Evolutionary conservation across 2,329 filamentous ascomycete genomes (phyloP), one percentile per base, ranked within the genome.

Genomic region (Periglandula ipomoeae): DNA sequence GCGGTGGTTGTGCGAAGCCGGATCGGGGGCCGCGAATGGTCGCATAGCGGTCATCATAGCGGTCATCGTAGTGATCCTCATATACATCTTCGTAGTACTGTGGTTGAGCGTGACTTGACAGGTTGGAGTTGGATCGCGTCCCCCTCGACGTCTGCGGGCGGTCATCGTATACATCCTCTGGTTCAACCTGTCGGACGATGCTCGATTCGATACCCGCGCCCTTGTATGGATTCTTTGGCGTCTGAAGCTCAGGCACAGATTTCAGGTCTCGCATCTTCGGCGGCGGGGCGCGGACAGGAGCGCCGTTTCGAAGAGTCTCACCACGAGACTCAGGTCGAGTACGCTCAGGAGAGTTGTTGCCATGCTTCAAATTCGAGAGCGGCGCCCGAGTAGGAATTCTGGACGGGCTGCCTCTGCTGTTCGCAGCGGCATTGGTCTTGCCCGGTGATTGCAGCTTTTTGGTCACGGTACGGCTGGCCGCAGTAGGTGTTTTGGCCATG

Each of bases 201-300:
- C 79, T 76, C 3, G 76, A 73, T 3, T 65, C 65, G 5, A 79
- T 65, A 11, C 72, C 75, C 1, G 68, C 59, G 10, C 67, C 61
- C 44, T 72, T 72, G 58, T 78, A 79, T 5, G 69, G 69, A 54
- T 73, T 74, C 13, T 55, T 55, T 0, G 74, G 74, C 0, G 75
- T 72, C 51, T 75, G 73, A 17, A 81, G 66, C 45, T 78, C 73
- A 2, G 74, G 71, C 8, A 72, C 66, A 7, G 71, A 68, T 42
- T 69, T 61, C 45, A 96, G 74, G 38, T 94, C 89, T 55, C 91
- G 83, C 89, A 97, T 96, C 65, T 89, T 93, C 44, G 91, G 91
- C 11, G 90, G 90, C 32, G 89, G 88, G 1, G 84, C 84, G 53
- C 82, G 75, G 60, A 75, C 64, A 0, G 78, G 79, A 46, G 79